These are phyloP conservation scores for Physcomitrellopsis africana DNA, from an alignment of 225 moss, liverwort and hornwort genomes.

Conservation along the genomic window DNA sequence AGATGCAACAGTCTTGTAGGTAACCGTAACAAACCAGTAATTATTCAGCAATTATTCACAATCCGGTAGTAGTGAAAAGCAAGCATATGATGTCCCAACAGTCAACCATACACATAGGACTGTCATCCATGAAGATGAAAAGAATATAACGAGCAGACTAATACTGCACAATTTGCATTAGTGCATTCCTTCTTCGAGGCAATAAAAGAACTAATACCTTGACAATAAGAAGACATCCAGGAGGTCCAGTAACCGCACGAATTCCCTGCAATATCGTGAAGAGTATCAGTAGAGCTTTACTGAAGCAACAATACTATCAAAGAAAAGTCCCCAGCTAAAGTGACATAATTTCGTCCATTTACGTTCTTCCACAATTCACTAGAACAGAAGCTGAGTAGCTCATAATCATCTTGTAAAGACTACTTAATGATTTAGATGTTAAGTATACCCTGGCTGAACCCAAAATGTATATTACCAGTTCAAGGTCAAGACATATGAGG, in stretches of 20 bases:
- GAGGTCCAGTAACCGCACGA: constrained; percentile 78
- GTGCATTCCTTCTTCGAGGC: background rate
- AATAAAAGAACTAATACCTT: constrained; percentile 51
- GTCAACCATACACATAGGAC: background rate
- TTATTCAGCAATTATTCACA: background rate
- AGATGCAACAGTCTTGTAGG: constrained; percentile 4
- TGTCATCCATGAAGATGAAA: background rate
- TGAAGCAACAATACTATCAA: constrained; percentile 10
- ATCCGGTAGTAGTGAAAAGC: constrained; percentile 4
- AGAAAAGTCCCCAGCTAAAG: background rate
- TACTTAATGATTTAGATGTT: background rate
- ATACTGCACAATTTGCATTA: background rate
- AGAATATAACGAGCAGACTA: background rate
- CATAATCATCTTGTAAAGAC: background rate
- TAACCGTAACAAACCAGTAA: background rate
- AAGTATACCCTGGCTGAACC: constrained; percentile 8
- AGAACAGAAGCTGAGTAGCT: background rate
- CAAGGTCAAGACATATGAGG: background rate
- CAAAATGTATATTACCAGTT: background rate
- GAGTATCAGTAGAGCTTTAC: background rate
- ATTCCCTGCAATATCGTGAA: constrained; percentile 58
- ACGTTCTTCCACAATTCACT: constrained; percentile 15
- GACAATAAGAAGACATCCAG: constrained; percentile 75
- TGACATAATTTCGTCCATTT: background rate
- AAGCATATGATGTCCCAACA: background rate